A percentile compares a stretch with the other conserved stretches of the same genome.
These are phyloP conservation scores for Neofusicoccum ribis DNA, from an alignment of 2,329 filamentous ascomycete genomes.

Conservation along the genomic window DNA sequence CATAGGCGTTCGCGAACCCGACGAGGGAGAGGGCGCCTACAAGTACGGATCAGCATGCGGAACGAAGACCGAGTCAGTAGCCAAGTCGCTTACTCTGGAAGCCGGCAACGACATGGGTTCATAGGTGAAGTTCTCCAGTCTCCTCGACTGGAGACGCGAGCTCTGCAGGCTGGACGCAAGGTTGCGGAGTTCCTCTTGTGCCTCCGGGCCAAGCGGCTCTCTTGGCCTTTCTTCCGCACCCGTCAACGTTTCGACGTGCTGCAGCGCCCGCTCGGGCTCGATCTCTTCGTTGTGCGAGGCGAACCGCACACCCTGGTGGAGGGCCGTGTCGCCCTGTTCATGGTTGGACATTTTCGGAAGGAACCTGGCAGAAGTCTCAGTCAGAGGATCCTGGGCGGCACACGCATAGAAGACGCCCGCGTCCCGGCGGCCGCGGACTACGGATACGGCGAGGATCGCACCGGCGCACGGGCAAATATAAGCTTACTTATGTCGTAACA, in stretches of 20 bases:
- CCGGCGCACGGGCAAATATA: constrained; percentile 6
- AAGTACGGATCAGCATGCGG: constrained; percentile 31
- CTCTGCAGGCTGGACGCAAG: constrained; percentile 73
- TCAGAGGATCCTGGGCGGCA: constrained; percentile 12
- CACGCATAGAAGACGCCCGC: neutral
- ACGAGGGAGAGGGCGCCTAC: constrained; percentile 50
- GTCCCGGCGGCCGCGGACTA: neutral
- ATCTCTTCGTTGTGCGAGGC: constrained; percentile 42
- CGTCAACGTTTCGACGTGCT: constrained; percentile 35
- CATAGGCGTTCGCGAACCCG: constrained; percentile 54
- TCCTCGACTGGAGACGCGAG: constrained; percentile 74
- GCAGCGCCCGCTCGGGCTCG: constrained; percentile 34
- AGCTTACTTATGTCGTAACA: constrained; percentile 12
- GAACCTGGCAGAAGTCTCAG: constrained; percentile 10
- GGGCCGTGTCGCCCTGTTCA: constrained; percentile 21
- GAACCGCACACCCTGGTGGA: constrained; percentile 40
- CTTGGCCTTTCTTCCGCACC: constrained; percentile 26
- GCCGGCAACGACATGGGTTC: constrained; percentile 86
- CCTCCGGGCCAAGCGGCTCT: constrained; percentile 43
- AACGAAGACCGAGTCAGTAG: constrained; percentile 11
- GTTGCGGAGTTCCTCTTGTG: constrained; percentile 66
- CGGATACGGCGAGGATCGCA: neutral
- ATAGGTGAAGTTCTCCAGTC: constrained; percentile 84
- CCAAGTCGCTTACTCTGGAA: constrained; percentile 66
- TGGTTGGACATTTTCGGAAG: constrained; percentile 17